Evolutionary conservation across 345 rosid species (phyloP).

Genomic region (Tarenaya hassleriana): DNA sequence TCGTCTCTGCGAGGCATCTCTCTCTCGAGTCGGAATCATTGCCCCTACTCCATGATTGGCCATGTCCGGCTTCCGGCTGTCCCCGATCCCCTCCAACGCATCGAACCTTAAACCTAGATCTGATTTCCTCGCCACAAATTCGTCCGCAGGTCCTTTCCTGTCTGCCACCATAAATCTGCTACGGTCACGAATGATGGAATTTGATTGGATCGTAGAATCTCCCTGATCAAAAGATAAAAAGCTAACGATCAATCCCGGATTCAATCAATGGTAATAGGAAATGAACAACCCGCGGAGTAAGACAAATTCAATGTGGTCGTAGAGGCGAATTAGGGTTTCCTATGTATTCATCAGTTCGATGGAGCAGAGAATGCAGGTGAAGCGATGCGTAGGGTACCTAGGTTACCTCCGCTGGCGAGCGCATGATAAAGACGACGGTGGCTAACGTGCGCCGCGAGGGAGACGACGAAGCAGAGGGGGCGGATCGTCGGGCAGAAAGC

Average conservation of each 20-base stretch:
- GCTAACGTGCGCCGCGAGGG: slow-evolving; percentile 22
- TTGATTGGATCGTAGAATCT: slow-evolving; percentile 17
- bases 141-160: neutral
- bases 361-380: neutral
- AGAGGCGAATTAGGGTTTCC: slow-evolving; percentile 27
- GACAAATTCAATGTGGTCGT: neutral
- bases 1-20: too few species aligned
- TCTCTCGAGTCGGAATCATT: slow-evolving; percentile 67
- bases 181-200: slow-evolving; percentile 20
- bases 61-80: slow-evolving; percentile 59
- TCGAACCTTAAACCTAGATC: slow-evolving; percentile 40
- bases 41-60: slow-evolving; percentile 83
- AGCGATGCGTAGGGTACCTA: neutral
- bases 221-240: slow-evolving; percentile 24
- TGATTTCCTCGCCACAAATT: slow-evolving; percentile 14
- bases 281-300: slow-evolving; percentile 5
- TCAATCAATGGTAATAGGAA: slow-evolving; percentile 2
- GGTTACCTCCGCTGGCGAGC: slow-evolving; percentile 28
- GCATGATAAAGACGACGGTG: slow-evolving; percentile 12
- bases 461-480: slow-evolving; percentile 29
- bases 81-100: slow-evolving; percentile 66
- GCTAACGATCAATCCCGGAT: slow-evolving; percentile 22
- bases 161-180: slow-evolving; percentile 27
- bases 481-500: slow-evolving; percentile 30
- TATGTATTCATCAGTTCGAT: slow-evolving; percentile 5